phyloP scores from a whole-genome alignment of 225 moss, liverwort and hornwort genomes.

The Sphagnum contortum region DNA sequence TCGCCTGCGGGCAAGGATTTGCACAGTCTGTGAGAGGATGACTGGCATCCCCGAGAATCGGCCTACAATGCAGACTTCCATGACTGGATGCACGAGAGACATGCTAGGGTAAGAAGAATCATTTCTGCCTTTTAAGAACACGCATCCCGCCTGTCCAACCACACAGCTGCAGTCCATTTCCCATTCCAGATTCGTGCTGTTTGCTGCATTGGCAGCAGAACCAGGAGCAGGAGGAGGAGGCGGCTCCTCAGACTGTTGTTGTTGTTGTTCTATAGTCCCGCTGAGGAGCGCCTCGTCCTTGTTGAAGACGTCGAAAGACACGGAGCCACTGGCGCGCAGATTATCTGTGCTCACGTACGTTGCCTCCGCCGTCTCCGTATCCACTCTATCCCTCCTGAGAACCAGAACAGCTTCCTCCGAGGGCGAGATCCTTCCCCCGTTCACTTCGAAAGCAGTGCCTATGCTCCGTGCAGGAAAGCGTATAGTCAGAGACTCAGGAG shows the following conservation, averaged over 20 bases:
- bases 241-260: not conserved
- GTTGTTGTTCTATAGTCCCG: conserved; percentile 33
- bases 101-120: conserved; percentile 21
- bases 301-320: conserved; percentile 38
- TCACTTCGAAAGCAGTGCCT: conserved; percentile 52
- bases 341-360: conserved; percentile 65
- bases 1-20: conserved; percentile 17
- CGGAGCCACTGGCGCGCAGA: conserved; percentile 46
- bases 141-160: conserved; percentile 47
- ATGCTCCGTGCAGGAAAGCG: conserved; percentile 50
- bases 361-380: conserved; percentile 42
- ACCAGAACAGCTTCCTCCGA: conserved; percentile 36
- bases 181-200: conserved; percentile 11
- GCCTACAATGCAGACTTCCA: conserved; percentile 38
- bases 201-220: too few species aligned
- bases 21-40: conserved; percentile 49
- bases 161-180: conserved; percentile 51
- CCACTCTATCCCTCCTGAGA: conserved; percentile 45
- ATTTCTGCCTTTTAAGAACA: conserved; percentile 28
- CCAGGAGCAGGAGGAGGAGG: too few species aligned
- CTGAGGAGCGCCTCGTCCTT: conserved; percentile 39
- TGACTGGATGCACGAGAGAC: conserved; percentile 1
- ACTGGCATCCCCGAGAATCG: conserved; percentile 34
- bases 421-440: conserved; percentile 47
- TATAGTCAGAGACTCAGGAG: conserved; percentile 28